Evolutionary conservation across 1,284 basidiomycete genomes (phyloP), one percentile per base, ranked within the genome.

Genomic region (Apiotrichum mycotoxinovorans): DNA sequence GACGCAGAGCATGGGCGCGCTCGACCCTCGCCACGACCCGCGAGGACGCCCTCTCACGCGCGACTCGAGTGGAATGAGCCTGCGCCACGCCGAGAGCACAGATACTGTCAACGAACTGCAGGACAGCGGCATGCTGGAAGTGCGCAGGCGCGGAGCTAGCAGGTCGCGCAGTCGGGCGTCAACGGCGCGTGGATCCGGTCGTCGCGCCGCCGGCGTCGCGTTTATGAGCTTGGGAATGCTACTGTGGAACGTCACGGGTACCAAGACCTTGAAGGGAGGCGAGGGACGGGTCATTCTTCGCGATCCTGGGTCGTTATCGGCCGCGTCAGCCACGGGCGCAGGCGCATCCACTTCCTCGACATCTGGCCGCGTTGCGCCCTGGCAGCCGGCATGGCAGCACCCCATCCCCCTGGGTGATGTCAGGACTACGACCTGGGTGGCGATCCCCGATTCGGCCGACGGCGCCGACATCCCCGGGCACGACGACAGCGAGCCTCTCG

Each of bases 191-290:
- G 59, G 58, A 5, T 43, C 56, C 3, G 56, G 58, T 2, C 66
- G 71, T 30, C 61, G 71, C 47, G 70, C 70, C 0, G 74, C 69
- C 0, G 76, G 74, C 4, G 74, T 78, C 15, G 75, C 77, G 5
- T 74, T 78, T 56, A 74, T 77, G 74, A 70, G 73, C 64, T 25
- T 77, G 40, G 66, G 70, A 14, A 20, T 73, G 51, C 52, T 70
- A 35, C 58, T 63, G 48, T 67, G 54, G 22, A 67, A 51, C 47
- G 55, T 51, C 20, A 30, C 42, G 15, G 34, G 7, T 22, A 22
- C 15, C 15, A 25, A 27, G 20, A 26, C 38, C 48, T 25, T 30
- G 27, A 14, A 12, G 15, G 51, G 33, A 10, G 30, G 27, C 2
- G 7, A 25, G 17, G 54, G 53, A 12, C 45, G 20, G 7, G 53